Evolutionary conservation across 176 grass and related monocot genomes (phyloP).

Genomic region (Echinochloa phyllopogon): DNA sequence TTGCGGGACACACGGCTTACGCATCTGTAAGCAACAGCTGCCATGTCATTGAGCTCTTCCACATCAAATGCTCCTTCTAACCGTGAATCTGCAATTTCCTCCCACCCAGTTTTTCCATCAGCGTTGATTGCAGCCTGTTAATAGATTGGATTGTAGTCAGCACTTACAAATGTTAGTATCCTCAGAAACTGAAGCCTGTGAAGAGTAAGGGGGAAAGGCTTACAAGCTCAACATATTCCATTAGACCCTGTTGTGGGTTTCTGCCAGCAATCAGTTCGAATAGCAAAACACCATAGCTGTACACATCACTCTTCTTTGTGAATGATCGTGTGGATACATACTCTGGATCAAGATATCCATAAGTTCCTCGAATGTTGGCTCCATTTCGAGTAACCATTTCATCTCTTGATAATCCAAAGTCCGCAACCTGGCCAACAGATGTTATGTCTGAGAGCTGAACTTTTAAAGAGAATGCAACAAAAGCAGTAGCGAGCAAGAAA

Average conservation of each 20-base stretch:
- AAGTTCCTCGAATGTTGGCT: constrained; percentile 82
- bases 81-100: constrained; percentile 78
- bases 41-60: constrained; percentile 81
- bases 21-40: constrained; percentile 77
- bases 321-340: constrained; percentile 87
- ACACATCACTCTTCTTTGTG: constrained; percentile 99
- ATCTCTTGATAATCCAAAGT: constrained; percentile 97
- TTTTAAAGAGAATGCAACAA: constrained; percentile 25
- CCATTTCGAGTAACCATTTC: constrained; percentile 71
- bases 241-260: constrained; percentile 96
- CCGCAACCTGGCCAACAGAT: constrained; percentile 74
- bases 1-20: constrained; percentile 69
- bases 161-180: constrained; percentile 30
- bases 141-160: constrained; percentile 35
- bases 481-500: not conserved
- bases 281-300: constrained; percentile 90
- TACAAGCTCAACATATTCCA: constrained; percentile 98
- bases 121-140: constrained; percentile 82
- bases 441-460: constrained; percentile 29
- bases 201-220: constrained; percentile 7
- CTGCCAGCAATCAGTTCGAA: constrained; percentile 91
- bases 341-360: constrained; percentile 91
- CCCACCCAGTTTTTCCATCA: constrained; percentile 80
- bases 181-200: not conserved
- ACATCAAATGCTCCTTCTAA: constrained; percentile 71